Evolutionary conservation across 2,329 filamentous ascomycete species (phyloP), one percentile per base, ranked within the genome.

Genomic region (Fusarium praegraminearum): DNA sequence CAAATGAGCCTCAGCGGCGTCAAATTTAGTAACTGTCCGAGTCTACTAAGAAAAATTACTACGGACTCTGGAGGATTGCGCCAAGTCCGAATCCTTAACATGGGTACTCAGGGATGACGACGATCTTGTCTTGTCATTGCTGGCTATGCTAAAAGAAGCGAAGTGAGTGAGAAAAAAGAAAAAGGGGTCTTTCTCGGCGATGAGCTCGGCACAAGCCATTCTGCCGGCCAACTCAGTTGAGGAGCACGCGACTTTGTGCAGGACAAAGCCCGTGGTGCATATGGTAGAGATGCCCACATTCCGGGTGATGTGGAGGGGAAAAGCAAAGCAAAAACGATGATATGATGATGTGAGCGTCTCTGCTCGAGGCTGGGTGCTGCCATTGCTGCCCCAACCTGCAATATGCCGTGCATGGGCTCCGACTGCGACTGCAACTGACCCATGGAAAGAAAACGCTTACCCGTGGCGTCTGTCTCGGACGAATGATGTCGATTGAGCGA

Each of bases 241-340:
- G 40, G 57, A 62, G 70, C 72, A 74, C 72, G 72, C 72, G 72
- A 73, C 70, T 71, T 69, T 65, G 63, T 72, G 58, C 67, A 73
- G 59, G 49, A 65, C 49, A 57, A 72, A 57, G 59, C 50, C 57
- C 45, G 53, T 57, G 15, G 46, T 68, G 69, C 71, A 73, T 67
- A 70, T 40, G 33, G 20, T 26, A 52, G 22, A 68, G 26, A 46
- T 52, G 38, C 26, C 32, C 22, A 53, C 28, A 53, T 41, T 35
- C 28, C 15, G 28, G 51, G 33, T 18, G 40, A 38, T 67, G 56
- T 51, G 65, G 64, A 47, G 52, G 61, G 53, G 11, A 6, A 41
- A 20, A 20, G n/a, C 68, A 51, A 69, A 58, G 60, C 50, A 65
- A 69, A 51, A 69, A 51, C 58, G 53, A 71, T 70, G 65, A 68